Evolutionary conservation across 129 eudicot genomes (phyloP).

Genomic region (Heracleum sosnowskyi): DNA sequence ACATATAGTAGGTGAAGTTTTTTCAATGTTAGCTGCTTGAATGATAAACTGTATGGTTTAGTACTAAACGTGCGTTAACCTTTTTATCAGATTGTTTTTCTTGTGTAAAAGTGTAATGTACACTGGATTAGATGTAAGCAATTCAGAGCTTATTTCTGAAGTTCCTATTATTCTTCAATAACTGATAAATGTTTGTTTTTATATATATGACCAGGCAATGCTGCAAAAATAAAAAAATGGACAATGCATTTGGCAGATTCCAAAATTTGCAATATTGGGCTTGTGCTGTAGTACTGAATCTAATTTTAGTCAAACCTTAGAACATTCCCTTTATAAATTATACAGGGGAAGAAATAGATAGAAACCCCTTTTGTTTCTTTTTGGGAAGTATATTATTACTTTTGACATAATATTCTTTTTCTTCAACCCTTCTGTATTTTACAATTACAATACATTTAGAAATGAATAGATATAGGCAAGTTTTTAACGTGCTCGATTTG

Average conservation of each 20-base stretch:
- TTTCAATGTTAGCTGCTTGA: not conserved
- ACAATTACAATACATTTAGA: not conserved
- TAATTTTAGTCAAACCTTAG: not conserved
- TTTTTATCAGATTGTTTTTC: not conserved
- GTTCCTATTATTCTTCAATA: not conserved
- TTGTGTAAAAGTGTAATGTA: not conserved
- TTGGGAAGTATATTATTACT: not conserved
- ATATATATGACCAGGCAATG: slow-evolving; percentile 3
- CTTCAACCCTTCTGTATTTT: not conserved
- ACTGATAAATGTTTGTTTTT: not conserved
- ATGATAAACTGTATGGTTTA: not conserved
- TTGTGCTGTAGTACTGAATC: not conserved
- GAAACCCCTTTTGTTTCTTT: not conserved
- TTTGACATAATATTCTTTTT: too few relatives aligned
- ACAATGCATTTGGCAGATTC: not conserved
- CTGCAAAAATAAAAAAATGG: not conserved
- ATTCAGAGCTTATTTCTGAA: not conserved
- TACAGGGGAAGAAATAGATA: not conserved
- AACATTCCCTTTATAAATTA: not conserved
- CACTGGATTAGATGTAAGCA: not conserved
- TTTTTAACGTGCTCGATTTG: not conserved
- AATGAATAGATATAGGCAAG: not conserved
- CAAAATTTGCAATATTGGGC: not conserved
- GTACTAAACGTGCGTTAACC: not conserved
- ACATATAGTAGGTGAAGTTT: not conserved